A percentile compares a stretch with the other conserved stretches of the same genome.
Evolutionary conservation across 2,329 filamentous ascomycete genomes (phyloP).

Genomic region (Amauroascus niger): DNA sequence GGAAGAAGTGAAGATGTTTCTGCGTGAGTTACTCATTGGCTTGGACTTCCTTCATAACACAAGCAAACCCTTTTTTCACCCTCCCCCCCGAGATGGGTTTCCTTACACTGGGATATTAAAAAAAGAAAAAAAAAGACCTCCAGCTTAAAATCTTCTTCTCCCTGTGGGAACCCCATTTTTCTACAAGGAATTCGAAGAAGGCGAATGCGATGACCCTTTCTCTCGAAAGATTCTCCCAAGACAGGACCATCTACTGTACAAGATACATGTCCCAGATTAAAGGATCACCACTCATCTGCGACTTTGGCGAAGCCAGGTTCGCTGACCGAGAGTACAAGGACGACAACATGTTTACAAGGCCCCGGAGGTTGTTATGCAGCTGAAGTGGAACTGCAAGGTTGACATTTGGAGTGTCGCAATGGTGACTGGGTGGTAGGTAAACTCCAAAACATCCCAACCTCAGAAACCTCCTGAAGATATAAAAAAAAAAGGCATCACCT

Average conservation of each 20-base stretch:
- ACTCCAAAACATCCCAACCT: too few relatives aligned
- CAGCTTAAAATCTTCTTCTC: slow-evolving; percentile 13
- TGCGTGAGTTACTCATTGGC: slow-evolving; percentile 4
- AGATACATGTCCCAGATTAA: slow-evolving; percentile 8
- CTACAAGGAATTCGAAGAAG: not conserved
- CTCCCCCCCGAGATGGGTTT: too few relatives aligned
- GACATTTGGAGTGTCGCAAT: slow-evolving; percentile 23
- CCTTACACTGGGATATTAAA: too few relatives aligned
- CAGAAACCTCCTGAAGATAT: too few relatives aligned
- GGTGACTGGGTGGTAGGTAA: slow-evolving; percentile 20
- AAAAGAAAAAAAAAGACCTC: too few relatives aligned
- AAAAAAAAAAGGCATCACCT: too few relatives aligned
- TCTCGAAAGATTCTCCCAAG: slow-evolving; percentile 13
- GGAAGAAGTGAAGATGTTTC: slow-evolving; percentile 8
- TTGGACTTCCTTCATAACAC: slow-evolving; percentile 11
- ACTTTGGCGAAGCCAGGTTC: slow-evolving; percentile 12
- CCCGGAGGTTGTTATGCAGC: slow-evolving; percentile 20
- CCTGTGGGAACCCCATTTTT: not conserved
- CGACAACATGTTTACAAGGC: slow-evolving; percentile 20
- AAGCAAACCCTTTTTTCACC: too few relatives aligned
- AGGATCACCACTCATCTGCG: slow-evolving; percentile 6
- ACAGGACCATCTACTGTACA: slow-evolving; percentile 12
- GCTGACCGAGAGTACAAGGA: not conserved
- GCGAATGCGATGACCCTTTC: slow-evolving; percentile 5
- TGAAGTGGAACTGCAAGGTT: slow-evolving; percentile 20